Conservation (phyloP, 1,284 basidiomycete species). For the Kwoniella shivajii region DNA sequence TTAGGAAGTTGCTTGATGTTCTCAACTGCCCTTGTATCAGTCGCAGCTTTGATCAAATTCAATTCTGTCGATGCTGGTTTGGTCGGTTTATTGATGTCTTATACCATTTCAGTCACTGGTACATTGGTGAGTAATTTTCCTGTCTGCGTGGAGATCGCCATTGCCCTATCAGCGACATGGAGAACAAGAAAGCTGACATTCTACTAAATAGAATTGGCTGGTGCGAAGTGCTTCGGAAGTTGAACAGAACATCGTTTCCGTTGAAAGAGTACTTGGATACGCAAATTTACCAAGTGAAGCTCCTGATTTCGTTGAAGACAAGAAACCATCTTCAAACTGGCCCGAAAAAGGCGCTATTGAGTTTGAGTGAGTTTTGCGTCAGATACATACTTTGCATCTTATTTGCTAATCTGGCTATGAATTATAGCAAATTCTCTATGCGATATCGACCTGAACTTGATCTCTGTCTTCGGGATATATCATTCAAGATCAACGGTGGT, state of each 20-base stretch:
- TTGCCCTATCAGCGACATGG: no score
- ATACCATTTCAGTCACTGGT: conserved; percentile 78
- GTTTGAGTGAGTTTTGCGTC: conserved; percentile 63
- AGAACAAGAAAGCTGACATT: conserved; percentile 12
- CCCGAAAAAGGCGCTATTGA: conserved; percentile 74
- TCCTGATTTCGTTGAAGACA: conserved; percentile 69
- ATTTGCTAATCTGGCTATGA: background rate
- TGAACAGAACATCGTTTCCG: conserved; percentile 90
- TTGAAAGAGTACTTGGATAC: conserved; percentile 67
- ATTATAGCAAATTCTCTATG: conserved; percentile 69
- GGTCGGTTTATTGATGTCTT: conserved; percentile 86
- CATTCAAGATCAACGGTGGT: conserved; percentile 64
- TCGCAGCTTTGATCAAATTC: conserved; percentile 70
- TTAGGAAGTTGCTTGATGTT: conserved; percentile 82
- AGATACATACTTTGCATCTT: no score
- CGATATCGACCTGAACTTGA: conserved; percentile 81
- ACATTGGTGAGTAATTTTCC: conserved; percentile 49
- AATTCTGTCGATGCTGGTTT: conserved; percentile 79
- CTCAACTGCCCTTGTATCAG: conserved; percentile 68
- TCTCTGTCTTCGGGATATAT: conserved; percentile 73
- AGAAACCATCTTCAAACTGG: conserved; percentile 68
- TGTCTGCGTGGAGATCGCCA: no score
- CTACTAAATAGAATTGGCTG: conserved; percentile 71
- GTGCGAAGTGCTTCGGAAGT: conserved; percentile 87
- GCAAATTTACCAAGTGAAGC: conserved; percentile 76